Evolutionary conservation across 2,329 filamentous ascomycete species (phyloP).

Genomic region (Fusarium nematophilum): DNA sequence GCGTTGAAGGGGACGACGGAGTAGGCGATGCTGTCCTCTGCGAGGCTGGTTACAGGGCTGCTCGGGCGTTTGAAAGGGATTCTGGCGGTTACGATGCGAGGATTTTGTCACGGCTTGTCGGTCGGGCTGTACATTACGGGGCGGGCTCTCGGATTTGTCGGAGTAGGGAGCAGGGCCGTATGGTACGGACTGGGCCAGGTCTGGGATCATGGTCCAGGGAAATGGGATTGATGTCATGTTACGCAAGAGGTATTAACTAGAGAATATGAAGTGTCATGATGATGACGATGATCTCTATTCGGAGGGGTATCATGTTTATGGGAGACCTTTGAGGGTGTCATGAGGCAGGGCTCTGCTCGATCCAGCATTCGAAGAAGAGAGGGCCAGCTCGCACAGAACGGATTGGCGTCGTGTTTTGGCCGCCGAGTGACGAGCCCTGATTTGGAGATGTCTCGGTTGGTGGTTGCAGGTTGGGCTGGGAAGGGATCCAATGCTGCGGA

Average conservation of each 20-base stretch:
- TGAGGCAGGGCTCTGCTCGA: slow-evolving; percentile 55
- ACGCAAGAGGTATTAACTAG: slow-evolving; percentile 34
- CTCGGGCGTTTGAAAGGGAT: slow-evolving; percentile 32
- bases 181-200: slow-evolving; percentile 31
- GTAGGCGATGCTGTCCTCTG: slow-evolving; percentile 44
- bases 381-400: slow-evolving; percentile 67
- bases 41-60: slow-evolving; percentile 32
- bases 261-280: slow-evolving; percentile 42
- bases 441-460: slow-evolving; percentile 44
- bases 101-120: slow-evolving; percentile 32
- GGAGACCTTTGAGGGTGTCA: not conserved
- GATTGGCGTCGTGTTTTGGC: slow-evolving; percentile 60
- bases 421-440: slow-evolving; percentile 47
- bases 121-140: slow-evolving; percentile 37
- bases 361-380: slow-evolving; percentile 74
- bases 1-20: slow-evolving; percentile 60
- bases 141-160: slow-evolving; percentile 26
- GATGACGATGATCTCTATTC: slow-evolving; percentile 33
- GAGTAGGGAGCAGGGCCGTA: slow-evolving; percentile 39
- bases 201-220: slow-evolving; percentile 35
- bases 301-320: slow-evolving; percentile 24
- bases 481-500: slow-evolving; percentile 71
- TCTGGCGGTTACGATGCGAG: slow-evolving; percentile 24
- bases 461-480: slow-evolving; percentile 59
- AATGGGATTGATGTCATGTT: slow-evolving; percentile 35